Base-by-base conservation (phyloP, 768 basidiomycete species). In the Fomitopsis pulvina region DNA sequence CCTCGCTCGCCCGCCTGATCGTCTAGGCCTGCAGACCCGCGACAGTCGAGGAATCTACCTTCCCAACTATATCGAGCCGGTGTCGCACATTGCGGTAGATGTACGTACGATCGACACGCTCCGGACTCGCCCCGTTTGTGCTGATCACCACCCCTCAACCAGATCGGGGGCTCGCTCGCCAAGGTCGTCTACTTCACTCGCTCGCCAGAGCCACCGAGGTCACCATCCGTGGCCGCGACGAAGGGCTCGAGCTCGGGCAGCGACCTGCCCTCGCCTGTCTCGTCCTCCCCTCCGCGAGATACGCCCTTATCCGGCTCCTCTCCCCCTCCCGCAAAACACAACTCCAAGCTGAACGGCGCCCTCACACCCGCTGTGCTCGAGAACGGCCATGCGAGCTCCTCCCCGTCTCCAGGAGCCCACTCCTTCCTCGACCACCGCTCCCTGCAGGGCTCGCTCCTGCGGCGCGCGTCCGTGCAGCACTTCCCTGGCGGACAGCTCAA, bases 121-220 rank as follows among this genome's bases (percentile, higher is more conserved):
- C 45, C 42, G 24, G 29, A 45, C 27, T 28, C 48, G 32, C 47
- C 41, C 51, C 34, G 28, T 22, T 37, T 47, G 44, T 53, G 47
- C 52, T 60, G 52, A 38, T 37, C 28, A 27, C 16, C 26, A n/a
- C 30, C 16, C 27, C 45, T 24, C 18, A 22, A 22, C 11, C 68
- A 97, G 94, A 87, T 98, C 63, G 96, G 96, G 24, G 96, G 96
- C 38, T 96, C 94, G 11, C 72, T 99, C 12, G 95, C 94, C 53
- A 99, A 99, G 68, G 90, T 99, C 45, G 92, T 96, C 58, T 99
- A 97, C 71, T 98, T 98, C 68, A 97, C 95, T 40, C 87, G 96
- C 43, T 92, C 93, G 7, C 84, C 88, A 3, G 85, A 88, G 48
- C 86, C 87, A 2, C 85, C 86, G n/a, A 74, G 81, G 26, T 87